These are phyloP conservation scores for Fusarium poae DNA, from an alignment of 2,329 filamentous ascomycete species.

Conservation along the genomic window DNA sequence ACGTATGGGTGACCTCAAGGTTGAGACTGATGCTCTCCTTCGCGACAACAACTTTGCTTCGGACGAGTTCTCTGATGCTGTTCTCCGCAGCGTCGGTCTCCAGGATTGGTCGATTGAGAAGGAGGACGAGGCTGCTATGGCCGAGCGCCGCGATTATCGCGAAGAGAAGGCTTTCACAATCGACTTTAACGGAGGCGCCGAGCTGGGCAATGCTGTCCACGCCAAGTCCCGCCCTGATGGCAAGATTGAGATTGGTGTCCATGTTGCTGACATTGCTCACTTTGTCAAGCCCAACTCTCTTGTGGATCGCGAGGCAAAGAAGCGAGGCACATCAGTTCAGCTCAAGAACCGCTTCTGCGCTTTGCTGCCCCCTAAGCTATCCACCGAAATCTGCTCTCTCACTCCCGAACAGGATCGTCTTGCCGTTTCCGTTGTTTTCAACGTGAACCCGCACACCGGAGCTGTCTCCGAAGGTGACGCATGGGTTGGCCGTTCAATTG, in stretches of 20 bases:
- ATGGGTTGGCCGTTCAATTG: constrained; percentile 93
- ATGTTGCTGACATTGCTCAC: constrained; percentile 94
- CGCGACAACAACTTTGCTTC: constrained; percentile 99
- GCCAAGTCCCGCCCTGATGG: constrained; percentile 86
- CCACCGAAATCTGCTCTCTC: constrained; percentile 88
- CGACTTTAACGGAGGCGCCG: constrained; percentile 87
- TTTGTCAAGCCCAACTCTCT: constrained; percentile 97
- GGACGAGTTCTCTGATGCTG: constrained; percentile 97
- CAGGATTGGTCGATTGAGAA: constrained; percentile 90
- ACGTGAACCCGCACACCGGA: constrained; percentile 84
- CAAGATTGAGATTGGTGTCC: constrained; percentile 92
- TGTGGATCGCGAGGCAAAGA: constrained; percentile 97
- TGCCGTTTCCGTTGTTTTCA: constrained; percentile 93
- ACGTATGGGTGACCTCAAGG: constrained; percentile 96
- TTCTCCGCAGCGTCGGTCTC: constrained; percentile 90
- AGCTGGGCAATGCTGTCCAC: constrained; percentile 93
- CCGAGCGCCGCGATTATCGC: constrained; percentile 89
- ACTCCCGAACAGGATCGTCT: constrained; percentile 89
- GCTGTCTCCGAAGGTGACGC: constrained; percentile 84
- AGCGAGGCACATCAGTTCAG: constrained; percentile 95
- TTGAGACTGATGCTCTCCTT: constrained; percentile 96
- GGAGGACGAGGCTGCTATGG: constrained; percentile 81
- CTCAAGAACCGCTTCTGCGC: constrained; percentile 89
- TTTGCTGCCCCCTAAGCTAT: constrained; percentile 88
- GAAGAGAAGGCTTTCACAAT: constrained; percentile 91